Percentiles rank a stretch among this genome's conserved stretches.
phyloP scores from a whole-genome alignment of 2,329 filamentous ascomycete species.

The Diplodia intermedia region DNA sequence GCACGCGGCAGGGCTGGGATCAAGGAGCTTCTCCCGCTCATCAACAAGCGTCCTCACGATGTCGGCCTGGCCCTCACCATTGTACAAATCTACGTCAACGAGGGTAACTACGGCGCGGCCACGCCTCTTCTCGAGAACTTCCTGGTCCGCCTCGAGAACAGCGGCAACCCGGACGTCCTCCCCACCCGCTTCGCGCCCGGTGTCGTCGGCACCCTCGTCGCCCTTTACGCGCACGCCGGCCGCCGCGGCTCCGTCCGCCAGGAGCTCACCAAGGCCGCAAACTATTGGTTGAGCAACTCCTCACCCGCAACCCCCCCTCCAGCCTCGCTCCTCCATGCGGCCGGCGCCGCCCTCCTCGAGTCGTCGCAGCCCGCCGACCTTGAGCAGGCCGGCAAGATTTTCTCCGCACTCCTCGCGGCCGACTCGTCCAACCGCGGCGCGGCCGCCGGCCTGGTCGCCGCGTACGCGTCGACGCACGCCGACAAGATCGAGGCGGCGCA shows the following conservation, averaged over 20 bases:
- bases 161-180: constrained; percentile 61
- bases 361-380: constrained; percentile 75
- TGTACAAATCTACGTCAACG: constrained; percentile 79
- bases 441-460: constrained; percentile 84
- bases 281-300: constrained; percentile 71
- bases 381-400: constrained; percentile 76
- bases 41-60: constrained; percentile 78
- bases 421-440: constrained; percentile 73
- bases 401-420: constrained; percentile 71
- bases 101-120: constrained; percentile 74
- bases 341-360: constrained; percentile 81
- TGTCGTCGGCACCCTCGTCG: constrained; percentile 78
- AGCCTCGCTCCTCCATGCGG: constrained; percentile 76
- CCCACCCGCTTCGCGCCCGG: constrained; percentile 84
- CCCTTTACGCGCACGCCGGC: constrained; percentile 78
- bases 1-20: constrained; percentile 70
- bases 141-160: constrained; percentile 72
- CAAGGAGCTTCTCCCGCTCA: constrained; percentile 70
- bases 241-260: constrained; percentile 73
- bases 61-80: constrained; percentile 80
- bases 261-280: constrained; percentile 79
- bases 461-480: constrained; percentile 70
- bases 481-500: constrained; percentile 61
- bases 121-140: constrained; percentile 78
- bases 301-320: constrained; percentile 37